These are phyloP conservation scores for Pseudopyricularia cyperi DNA, from an alignment of 2,329 filamentous ascomycete genomes.

Conservation along the genomic window DNA sequence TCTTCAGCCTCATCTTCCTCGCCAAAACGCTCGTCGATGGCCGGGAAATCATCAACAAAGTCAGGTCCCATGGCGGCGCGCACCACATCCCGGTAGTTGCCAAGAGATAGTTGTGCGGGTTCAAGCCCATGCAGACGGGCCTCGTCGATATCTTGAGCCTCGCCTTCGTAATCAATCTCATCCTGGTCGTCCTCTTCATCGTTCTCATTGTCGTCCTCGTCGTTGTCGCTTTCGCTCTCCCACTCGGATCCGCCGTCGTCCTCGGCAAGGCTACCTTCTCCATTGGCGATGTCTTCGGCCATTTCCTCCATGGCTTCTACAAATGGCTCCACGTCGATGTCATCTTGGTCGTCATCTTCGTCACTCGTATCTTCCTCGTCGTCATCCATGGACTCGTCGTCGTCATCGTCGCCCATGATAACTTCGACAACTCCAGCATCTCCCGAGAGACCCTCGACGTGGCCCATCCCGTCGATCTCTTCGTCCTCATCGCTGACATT, in stretches of 20 bases:
- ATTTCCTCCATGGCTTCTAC: slow-evolving; percentile 22
- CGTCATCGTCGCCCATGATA: slow-evolving; percentile 61
- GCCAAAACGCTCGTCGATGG: slow-evolving; percentile 34
- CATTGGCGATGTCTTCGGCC: slow-evolving; percentile 47
- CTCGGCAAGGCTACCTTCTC: slow-evolving; percentile 44
- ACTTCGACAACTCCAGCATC: slow-evolving; percentile 56
- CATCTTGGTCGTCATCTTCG: slow-evolving; percentile 35
- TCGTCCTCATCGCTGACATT: slow-evolving; percentile 86
- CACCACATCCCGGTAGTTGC: slow-evolving; percentile 30
- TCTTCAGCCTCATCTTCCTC: slow-evolving; percentile 48
- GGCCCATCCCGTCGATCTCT: slow-evolving; percentile 68
- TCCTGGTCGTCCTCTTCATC: slow-evolving; percentile 30
- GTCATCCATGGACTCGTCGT: slow-evolving; percentile 50
- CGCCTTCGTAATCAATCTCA: slow-evolving; percentile 40
- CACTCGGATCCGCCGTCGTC: slow-evolving; percentile 33
- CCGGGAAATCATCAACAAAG: slow-evolving; percentile 29
- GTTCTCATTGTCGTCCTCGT: slow-evolving; percentile 29
- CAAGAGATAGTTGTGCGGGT: slow-evolving; percentile 21
- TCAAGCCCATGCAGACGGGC: slow-evolving; percentile 34
- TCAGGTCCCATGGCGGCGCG: slow-evolving; percentile 31
- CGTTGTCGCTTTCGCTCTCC: slow-evolving; percentile 37
- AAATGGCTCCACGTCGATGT: slow-evolving; percentile 39
- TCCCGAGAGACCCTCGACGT: slow-evolving; percentile 62
- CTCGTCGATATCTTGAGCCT: slow-evolving; percentile 41
- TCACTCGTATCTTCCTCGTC: slow-evolving; percentile 32